Conservation (phyloP, 495 filamentous ascomycete genomes). For the Aspergillus kassunensis region DNA sequence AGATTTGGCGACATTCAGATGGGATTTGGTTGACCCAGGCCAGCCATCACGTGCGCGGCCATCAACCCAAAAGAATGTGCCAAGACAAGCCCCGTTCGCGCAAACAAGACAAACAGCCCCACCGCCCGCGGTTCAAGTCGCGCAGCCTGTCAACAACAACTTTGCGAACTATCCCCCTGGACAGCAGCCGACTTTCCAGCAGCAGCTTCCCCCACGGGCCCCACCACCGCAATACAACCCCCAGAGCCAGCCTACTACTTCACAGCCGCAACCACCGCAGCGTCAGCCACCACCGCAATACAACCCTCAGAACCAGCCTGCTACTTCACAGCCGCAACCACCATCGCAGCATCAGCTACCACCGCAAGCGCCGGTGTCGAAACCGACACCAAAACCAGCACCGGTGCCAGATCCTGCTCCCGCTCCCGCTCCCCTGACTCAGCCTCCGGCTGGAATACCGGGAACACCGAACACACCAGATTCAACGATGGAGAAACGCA, state of each 20-base stretch:
- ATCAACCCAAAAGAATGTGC: neutral
- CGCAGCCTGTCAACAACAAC: constrained; percentile 1
- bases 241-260: neutral
- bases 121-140: constrained; percentile 2
- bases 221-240: neutral
- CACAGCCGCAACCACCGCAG: neutral
- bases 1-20: constrained; percentile 61
- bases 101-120: constrained; percentile 6
- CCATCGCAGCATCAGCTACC: neutral
- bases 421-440: neutral
- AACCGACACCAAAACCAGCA: neutral
- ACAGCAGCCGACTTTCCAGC: neutral
- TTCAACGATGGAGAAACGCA: constrained; percentile 10
- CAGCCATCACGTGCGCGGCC: constrained; percentile 13
- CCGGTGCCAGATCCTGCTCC: neutral
- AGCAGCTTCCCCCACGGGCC: neutral
- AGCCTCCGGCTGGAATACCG: neutral
- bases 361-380: neutral
- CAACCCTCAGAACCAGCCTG: neutral
- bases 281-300: neutral
- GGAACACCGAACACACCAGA: constrained; percentile 6
- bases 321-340: neutral
- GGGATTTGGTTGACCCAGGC: constrained; percentile 61
- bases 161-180: neutral
- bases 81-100: too few relatives aligned